A percentile compares a stretch with the other conserved stretches of the same genome.
These are phyloP conservation scores for Clavariopsis aquatica DNA, from an alignment of 495 filamentous ascomycete genomes.

Conservation along the genomic window DNA sequence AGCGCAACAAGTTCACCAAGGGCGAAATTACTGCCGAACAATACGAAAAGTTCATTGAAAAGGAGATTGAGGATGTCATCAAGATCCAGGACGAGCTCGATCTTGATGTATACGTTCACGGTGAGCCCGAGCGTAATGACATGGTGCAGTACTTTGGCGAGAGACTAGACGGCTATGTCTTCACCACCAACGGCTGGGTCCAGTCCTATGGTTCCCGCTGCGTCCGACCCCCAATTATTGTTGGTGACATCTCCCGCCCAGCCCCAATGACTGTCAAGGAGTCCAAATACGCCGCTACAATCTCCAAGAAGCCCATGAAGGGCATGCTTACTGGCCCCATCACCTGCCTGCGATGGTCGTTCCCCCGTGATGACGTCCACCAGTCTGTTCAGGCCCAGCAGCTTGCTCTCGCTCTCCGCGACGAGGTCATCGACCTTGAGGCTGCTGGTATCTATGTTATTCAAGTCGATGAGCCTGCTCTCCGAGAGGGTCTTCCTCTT, in stretches of 20 bases:
- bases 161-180: constrained; percentile 92
- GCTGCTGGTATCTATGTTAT: constrained; percentile 94
- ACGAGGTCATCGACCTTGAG: constrained; percentile 98
- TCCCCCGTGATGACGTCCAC: constrained; percentile 98
- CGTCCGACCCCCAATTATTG: constrained; percentile 95
- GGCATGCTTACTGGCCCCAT: constrained; percentile 99
- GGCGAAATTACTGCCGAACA: constrained; percentile 85
- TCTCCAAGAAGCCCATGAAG: constrained; percentile 99
- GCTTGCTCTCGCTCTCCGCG: constrained; percentile 94
- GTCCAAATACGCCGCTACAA: constrained; percentile 94
- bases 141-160: constrained; percentile 99
- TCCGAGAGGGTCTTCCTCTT: constrained; percentile 98
- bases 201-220: constrained; percentile 98
- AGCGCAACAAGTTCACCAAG: constrained; percentile 97
- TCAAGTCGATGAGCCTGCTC: constrained; percentile 98
- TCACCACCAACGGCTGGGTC: constrained; percentile 98
- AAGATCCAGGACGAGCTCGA: constrained; percentile 97
- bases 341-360: constrained; percentile 98
- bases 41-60: constrained; percentile 98
- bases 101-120: constrained; percentile 95
- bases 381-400: constrained; percentile 98
- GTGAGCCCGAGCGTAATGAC: constrained; percentile 99
- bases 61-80: constrained; percentile 90
- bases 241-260: constrained; percentile 95
- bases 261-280: constrained; percentile 99